A percentile compares a stretch with the other conserved stretches of the same genome.
Evolutionary conservation across 768 basidiomycete genomes (phyloP).

Genomic region (Naganishia kalamii): DNA sequence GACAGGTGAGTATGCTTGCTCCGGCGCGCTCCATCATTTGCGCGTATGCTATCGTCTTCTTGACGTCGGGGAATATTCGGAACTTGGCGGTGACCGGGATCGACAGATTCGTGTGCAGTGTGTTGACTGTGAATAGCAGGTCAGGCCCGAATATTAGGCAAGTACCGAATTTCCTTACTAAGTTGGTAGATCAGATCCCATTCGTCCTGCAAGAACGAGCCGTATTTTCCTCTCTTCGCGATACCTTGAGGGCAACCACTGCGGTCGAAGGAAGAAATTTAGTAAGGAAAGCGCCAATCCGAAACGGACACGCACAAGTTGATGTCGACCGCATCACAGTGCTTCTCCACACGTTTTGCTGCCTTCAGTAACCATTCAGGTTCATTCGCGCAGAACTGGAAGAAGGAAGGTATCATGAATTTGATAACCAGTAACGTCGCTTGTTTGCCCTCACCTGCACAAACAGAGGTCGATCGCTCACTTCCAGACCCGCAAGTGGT

Average conservation of each 20-base stretch:
- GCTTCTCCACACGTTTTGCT: constrained; percentile 65
- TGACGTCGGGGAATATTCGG: constrained; percentile 74
- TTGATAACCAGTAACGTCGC: too few relatives aligned
- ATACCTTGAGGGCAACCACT: constrained; percentile 81
- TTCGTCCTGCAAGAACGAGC: constrained; percentile 86
- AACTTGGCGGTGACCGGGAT: constrained; percentile 98
- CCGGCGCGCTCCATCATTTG: constrained; percentile 92
- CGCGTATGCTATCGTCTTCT: constrained; percentile 87
- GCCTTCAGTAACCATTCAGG: constrained; percentile 69
- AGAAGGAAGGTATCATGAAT: not conserved
- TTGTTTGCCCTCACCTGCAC: constrained; percentile 54
- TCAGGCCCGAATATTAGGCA: not conserved
- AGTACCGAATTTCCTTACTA: constrained; percentile 53
- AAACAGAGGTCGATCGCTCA: constrained; percentile 72
- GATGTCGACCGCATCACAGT: constrained; percentile 90
- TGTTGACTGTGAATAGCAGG: constrained; percentile 60
- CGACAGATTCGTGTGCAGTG: constrained; percentile 69
- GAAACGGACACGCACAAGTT: constrained; percentile 61
- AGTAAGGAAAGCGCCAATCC: not conserved
- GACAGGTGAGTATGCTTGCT: constrained; percentile 88
- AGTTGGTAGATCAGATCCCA: constrained; percentile 81
- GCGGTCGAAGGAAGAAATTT: not conserved
- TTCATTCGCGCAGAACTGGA: constrained; percentile 80
- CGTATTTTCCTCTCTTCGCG: constrained; percentile 77
- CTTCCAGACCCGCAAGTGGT: constrained; percentile 36